Conservation (phyloP, 768 basidiomycete genomes). For the Tephrocybe sp. region DNA sequence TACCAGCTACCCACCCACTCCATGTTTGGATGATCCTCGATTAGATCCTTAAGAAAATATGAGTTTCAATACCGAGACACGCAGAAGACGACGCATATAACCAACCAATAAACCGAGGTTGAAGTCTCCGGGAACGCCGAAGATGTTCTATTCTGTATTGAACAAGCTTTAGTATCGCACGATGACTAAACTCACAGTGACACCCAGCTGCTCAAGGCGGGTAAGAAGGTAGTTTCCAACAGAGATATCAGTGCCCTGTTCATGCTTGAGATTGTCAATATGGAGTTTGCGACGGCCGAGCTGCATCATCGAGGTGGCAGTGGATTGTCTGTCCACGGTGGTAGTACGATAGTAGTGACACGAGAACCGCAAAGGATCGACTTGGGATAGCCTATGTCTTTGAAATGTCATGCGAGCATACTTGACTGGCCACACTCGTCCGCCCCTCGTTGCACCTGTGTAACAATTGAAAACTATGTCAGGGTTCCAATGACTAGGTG, state of each 20-base stretch:
- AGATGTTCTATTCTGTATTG: slow-evolving; percentile 53
- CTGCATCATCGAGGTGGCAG: slow-evolving; percentile 38
- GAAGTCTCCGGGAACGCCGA: slow-evolving; percentile 87
- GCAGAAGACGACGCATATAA: not conserved
- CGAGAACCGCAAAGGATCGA: not conserved
- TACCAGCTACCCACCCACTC: slow-evolving; percentile 89
- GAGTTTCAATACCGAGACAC: not conserved
- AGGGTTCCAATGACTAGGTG: too few species aligned
- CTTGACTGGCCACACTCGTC: too few species aligned
- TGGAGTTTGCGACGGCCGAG: slow-evolving; percentile 45
- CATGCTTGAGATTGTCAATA: slow-evolving; percentile 35
- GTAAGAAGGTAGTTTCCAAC: slow-evolving; percentile 55
- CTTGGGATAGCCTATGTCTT: too few species aligned
- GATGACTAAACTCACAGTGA: slow-evolving; percentile 37
- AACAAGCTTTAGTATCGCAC: not conserved
- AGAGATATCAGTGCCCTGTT: slow-evolving; percentile 38
- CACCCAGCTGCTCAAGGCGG: slow-evolving; percentile 57
- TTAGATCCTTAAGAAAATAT: slow-evolving; percentile 53
- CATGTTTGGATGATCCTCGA: slow-evolving; percentile 76
- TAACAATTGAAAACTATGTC: too few species aligned
- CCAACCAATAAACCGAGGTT: slow-evolving; percentile 65
- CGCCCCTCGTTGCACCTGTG: too few species aligned
- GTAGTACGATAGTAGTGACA: not conserved
- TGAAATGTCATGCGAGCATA: too few species aligned
- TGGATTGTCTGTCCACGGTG: slow-evolving; percentile 18